Conservation (phyloP, 2,329 filamentous ascomycete species). For the Cercospora brassicicola region DNA sequence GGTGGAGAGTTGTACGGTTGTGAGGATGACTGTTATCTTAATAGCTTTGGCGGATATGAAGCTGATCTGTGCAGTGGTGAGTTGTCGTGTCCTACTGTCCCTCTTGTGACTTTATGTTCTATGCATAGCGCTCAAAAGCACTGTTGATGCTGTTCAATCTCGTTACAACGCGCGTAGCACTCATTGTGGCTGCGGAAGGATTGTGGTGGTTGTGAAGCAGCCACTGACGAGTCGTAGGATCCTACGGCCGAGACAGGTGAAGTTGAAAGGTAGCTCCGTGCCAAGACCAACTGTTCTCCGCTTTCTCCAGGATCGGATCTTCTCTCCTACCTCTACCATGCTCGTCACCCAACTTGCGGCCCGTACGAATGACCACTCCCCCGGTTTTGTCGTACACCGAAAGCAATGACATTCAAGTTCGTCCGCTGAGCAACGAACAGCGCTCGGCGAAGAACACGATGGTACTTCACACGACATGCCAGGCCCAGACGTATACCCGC, state of each 20-base stretch:
- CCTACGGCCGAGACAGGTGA: background rate
- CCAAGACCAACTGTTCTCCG: background rate
- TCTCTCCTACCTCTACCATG: too few relatives aligned
- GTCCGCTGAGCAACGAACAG: too few relatives aligned
- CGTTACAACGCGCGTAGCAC: background rate
- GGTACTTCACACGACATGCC: too few relatives aligned
- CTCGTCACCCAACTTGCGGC: too few relatives aligned
- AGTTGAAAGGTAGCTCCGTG: background rate
- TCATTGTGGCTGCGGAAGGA: background rate
- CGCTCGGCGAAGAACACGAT: too few relatives aligned
- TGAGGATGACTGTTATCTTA: too few relatives aligned
- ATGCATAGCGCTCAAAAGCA: background rate
- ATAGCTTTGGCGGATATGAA: too few relatives aligned
- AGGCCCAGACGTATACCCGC: too few relatives aligned
- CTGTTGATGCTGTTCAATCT: background rate
- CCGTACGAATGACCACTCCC: too few relatives aligned
- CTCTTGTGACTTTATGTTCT: background rate
- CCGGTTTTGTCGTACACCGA: too few relatives aligned
- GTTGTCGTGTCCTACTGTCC: background rate
- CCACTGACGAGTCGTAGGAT: background rate
- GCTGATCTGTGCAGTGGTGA: background rate
- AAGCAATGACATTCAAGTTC: too few relatives aligned
- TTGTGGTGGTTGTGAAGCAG: background rate
- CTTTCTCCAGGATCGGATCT: background rate
- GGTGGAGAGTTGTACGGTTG: too few relatives aligned